These are phyloP conservation scores for Aegilops umbellulata DNA, from an alignment of 176 grass and related monocot species.

Conservation along the genomic window DNA sequence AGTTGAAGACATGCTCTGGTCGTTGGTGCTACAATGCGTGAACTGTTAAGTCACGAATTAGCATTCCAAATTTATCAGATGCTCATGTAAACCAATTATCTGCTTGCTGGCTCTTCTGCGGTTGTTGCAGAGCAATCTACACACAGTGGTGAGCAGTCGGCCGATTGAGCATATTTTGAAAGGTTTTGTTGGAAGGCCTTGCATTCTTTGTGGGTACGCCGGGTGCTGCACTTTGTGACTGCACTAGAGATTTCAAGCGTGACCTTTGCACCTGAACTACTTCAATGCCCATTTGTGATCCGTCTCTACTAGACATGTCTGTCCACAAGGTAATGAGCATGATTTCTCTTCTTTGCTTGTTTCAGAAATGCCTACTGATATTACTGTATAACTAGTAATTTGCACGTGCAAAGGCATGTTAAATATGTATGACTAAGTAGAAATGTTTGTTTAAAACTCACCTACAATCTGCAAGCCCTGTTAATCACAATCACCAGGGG, in stretches of 20 bases:
- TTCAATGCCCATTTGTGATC: constrained; percentile 43
- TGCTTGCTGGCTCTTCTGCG: neutral
- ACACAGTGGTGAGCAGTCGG: neutral
- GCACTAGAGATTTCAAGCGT: constrained; percentile 34
- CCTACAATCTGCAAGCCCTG: neutral
- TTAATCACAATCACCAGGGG: neutral
- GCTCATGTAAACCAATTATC: neutral
- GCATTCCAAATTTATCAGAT: constrained; percentile 15
- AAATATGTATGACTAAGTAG: neutral
- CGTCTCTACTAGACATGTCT: constrained; percentile 29
- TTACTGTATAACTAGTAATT: constrained; percentile 31
- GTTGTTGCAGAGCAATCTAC: constrained; percentile 4
- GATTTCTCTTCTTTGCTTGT: constrained; percentile 19
- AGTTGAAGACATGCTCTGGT: constrained; percentile 30
- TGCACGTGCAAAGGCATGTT: no score
- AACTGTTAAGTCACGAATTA: constrained; percentile 9
- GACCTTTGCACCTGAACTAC: constrained; percentile 28
- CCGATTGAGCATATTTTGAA: neutral
- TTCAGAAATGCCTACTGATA: constrained; percentile 32
- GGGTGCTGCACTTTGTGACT: neutral
- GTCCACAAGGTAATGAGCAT: constrained; percentile 30
- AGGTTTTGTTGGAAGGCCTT: constrained; percentile 23
- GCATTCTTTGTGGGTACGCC: neutral
- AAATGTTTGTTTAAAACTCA: neutral
- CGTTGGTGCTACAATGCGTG: constrained; percentile 25